Evolutionary conservation across 306 rosid genomes (phyloP).

Genomic region (Cicer judaicum): DNA sequence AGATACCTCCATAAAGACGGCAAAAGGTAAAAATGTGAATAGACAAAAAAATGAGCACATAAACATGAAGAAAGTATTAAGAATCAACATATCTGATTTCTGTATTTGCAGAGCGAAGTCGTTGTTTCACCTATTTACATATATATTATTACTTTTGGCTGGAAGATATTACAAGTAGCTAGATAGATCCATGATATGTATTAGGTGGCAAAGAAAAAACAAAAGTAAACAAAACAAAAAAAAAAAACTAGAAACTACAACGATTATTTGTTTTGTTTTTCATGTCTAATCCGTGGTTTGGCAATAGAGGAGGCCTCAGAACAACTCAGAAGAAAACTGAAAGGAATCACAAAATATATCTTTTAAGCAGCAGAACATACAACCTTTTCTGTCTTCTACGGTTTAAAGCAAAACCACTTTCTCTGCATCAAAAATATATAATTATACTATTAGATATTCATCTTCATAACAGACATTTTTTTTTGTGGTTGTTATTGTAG

Average conservation of each 20-base stretch:
- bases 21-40: neutral
- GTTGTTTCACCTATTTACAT: constrained; percentile 42
- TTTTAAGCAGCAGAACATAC: constrained; percentile 2
- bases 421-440: constrained; percentile 50
- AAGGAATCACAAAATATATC: constrained; percentile 3
- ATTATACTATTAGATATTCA: neutral
- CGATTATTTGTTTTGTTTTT: constrained; percentile 27
- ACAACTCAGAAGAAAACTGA: constrained; percentile 37
- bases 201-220: constrained; percentile 34
- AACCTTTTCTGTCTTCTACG: constrained; percentile 30
- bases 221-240: constrained; percentile 12
- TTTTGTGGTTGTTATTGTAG: neutral
- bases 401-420: constrained; percentile 72
- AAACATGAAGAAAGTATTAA: neutral
- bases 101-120: constrained; percentile 22
- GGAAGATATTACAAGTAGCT: constrained; percentile 26
- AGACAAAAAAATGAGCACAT: constrained; percentile 1
- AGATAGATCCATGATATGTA: constrained; percentile 33
- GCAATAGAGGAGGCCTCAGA: constrained; percentile 37
- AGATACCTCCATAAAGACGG: constrained; percentile 15
- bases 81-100: constrained; percentile 9
- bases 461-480: neutral
- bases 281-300: constrained; percentile 22
- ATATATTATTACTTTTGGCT: constrained; percentile 19
- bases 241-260: constrained; percentile 32